phyloP scores from a whole-genome alignment of 768 basidiomycete species.

The Suillus clintonianus region DNA sequence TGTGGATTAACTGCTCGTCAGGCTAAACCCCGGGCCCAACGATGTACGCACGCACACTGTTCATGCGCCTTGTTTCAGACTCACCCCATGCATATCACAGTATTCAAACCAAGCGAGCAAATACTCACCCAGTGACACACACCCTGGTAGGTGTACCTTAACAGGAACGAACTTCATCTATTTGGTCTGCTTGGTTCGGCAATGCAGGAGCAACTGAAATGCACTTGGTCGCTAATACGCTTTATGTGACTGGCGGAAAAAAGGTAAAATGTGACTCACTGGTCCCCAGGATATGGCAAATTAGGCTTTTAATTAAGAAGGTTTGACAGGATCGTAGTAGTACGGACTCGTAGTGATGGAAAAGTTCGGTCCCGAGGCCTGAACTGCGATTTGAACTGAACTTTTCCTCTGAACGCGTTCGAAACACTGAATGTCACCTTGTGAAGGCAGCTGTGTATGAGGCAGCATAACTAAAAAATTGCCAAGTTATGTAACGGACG shows the following conservation, averaged over 20 bases:
- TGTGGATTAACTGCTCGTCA: not conserved
- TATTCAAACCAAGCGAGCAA: not conserved
- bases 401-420: too few relatives aligned
- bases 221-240: not conserved
- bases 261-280: not conserved
- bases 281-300: not conserved
- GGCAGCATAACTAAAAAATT: too few relatives aligned
- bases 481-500: too few relatives aligned
- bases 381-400: too few relatives aligned
- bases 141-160: not conserved
- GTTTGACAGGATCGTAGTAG: too few relatives aligned
- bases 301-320: not conserved
- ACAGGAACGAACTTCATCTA: not conserved
- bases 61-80: not conserved
- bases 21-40: not conserved
- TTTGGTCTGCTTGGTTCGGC: not conserved
- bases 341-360: too few relatives aligned
- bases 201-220: not conserved
- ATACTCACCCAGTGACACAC: not conserved
- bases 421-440: too few relatives aligned
- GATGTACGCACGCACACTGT: not conserved
- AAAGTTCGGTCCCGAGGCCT: too few relatives aligned
- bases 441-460: too few relatives aligned
- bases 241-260: not conserved
- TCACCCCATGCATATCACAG: not conserved